Base-by-base conservation (phyloP, 345 rosid species). In the Moricandia arvensis region DNA sequence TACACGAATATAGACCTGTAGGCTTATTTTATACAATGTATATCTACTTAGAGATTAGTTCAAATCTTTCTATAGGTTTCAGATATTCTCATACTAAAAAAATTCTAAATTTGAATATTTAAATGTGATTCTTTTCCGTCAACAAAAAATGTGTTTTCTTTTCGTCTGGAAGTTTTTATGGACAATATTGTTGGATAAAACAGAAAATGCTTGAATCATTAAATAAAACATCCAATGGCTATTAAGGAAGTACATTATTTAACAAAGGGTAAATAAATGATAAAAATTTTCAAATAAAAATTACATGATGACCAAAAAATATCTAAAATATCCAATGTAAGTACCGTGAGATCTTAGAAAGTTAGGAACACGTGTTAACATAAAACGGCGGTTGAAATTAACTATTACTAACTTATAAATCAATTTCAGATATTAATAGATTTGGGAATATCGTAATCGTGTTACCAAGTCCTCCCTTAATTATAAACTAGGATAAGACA, bases 401-500 rank as follows among this genome's bases (percentile, higher is more conserved):
- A 5, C 53, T 13, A 47, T 6, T 47, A n/a, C 18, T 30, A 38
- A 21, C 47, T 30, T 6, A 8, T 4, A 18, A 51, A 47, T 13
- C 12, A 15, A 12, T 12, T 43, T 43, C 12, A 47, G 17, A 47
- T 47, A 47, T 15, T n/a, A 62, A 13, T 54, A 29, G 70, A 69
- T 69, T 53, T 54, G 70, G n/a, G 63, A 62, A 69, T 76, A 69
- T 76, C 75, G 65, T 69, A 38, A 63, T 63, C 75, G 37, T 13
- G 34, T 55, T 27, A 41, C 31, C 59, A n/a, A 59, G 37, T 13
- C 10, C 27, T 12, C 31, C 17, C 34, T 27, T 58, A 27, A 58
- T 58, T 58, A 58, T 69, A 35, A 58, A 4, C n/a, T n/a, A n/a
- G n/a, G n/a, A n/a, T n/a, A n/a, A n/a, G n/a, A n/a, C n/a, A n/a